A percentile compares a stretch with the other conserved stretches of the same genome.
phyloP scores from a whole-genome alignment of 768 basidiomycete genomes.

The Holtermanniella nyarrowii region DNA sequence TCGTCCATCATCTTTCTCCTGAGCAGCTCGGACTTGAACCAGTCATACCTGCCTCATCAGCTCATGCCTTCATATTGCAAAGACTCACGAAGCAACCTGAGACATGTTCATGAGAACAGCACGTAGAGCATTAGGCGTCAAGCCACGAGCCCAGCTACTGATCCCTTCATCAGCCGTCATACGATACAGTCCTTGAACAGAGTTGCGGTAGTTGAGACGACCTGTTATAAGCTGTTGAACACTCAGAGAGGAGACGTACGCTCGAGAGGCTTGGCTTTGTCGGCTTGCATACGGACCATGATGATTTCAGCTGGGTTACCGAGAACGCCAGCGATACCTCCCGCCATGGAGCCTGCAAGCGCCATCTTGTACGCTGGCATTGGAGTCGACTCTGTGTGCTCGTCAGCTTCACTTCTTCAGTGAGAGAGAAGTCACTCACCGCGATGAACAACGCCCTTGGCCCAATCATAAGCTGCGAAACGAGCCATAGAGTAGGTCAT shows the following conservation, averaged over 20 bases:
- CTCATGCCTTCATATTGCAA: background rate
- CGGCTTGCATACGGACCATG: slow-evolving; percentile 73
- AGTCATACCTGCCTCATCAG: slow-evolving; percentile 58
- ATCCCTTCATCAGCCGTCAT: slow-evolving; percentile 81
- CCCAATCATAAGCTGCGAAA: slow-evolving; percentile 90
- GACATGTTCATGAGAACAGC: slow-evolving; percentile 83
- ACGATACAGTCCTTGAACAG: slow-evolving; percentile 77
- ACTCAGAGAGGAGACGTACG: slow-evolving; percentile 11
- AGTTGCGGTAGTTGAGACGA: slow-evolving; percentile 80
- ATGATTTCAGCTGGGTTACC: slow-evolving; percentile 59
- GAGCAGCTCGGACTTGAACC: slow-evolving; percentile 75
- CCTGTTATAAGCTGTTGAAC: slow-evolving; percentile 39
- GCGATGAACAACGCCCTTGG: slow-evolving; percentile 70
- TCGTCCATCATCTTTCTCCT: slow-evolving; percentile 64
- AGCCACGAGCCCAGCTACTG: slow-evolving; percentile 64
- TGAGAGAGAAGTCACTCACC: slow-evolving; percentile 35
- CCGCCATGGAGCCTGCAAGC: slow-evolving; percentile 75
- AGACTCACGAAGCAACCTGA: slow-evolving; percentile 73
- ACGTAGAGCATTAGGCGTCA: slow-evolving; percentile 75
- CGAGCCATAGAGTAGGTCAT: slow-evolving; percentile 86
- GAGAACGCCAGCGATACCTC: slow-evolving; percentile 73
- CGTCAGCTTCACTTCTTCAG: slow-evolving; percentile 23
- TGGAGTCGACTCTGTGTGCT: slow-evolving; percentile 18
- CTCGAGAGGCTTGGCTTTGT: slow-evolving; percentile 78
- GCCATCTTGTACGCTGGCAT: slow-evolving; percentile 73